phyloP scores from a whole-genome alignment of 1,284 basidiomycete species.

The Jaminaea rosea region DNA sequence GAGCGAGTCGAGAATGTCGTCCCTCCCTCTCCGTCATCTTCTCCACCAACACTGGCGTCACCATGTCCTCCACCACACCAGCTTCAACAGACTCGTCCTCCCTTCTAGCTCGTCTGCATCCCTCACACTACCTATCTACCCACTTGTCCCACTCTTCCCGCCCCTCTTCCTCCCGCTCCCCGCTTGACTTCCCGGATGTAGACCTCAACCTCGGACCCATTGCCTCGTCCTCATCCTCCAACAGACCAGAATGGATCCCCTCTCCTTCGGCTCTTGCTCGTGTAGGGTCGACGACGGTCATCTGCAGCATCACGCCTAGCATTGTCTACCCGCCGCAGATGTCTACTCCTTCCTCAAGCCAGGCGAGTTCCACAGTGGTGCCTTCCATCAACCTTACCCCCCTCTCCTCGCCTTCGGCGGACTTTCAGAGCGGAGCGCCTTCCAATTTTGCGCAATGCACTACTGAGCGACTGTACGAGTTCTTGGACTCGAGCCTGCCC shows the following conservation, averaged over 20 bases:
- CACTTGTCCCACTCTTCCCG: background rate
- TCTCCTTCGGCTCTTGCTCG: background rate
- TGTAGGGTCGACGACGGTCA: background rate
- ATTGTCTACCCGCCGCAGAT: background rate
- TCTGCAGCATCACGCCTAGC: slow-evolving; percentile 1
- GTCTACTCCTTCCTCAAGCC: background rate
- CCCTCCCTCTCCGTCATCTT: no score
- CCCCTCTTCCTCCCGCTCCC: background rate
- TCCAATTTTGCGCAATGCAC: background rate
- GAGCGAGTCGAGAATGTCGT: background rate
- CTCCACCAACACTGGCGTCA: background rate
- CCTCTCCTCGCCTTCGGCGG: background rate
- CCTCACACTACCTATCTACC: background rate
- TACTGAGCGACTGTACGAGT: background rate
- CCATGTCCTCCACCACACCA: background rate
- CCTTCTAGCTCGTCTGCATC: background rate
- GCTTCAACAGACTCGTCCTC: background rate
- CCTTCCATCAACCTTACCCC: background rate
- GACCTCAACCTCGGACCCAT: background rate
- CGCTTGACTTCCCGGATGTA: background rate
- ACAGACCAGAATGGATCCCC: background rate
- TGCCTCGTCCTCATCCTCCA: background rate
- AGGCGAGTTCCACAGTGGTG: background rate
- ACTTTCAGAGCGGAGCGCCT: background rate
- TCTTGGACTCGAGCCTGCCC: background rate